Percentiles rank a stretch among this genome's conserved stretches.
phyloP scores from a whole-genome alignment of 345 rosid species.

The Hirschfeldia incana region DNA sequence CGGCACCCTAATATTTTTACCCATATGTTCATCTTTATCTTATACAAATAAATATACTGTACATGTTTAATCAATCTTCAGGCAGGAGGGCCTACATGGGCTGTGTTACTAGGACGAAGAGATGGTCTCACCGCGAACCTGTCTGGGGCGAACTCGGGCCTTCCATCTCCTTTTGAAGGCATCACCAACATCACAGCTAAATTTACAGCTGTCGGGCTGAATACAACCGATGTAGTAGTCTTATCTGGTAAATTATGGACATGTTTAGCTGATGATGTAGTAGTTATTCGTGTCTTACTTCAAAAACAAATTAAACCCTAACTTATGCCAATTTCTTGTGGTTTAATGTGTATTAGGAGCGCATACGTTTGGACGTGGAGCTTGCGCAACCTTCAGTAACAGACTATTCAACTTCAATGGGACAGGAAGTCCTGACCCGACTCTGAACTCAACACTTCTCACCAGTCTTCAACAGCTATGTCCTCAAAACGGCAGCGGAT shows the following conservation, averaged over 20 bases:
- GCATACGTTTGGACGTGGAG: conserved; percentile 67
- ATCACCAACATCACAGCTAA: conserved; percentile 29
- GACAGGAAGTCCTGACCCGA: conserved; percentile 51
- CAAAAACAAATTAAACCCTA: conserved; percentile 10
- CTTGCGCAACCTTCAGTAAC: conserved; percentile 37
- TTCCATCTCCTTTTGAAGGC: conserved; percentile 40
- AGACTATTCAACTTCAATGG: conserved; percentile 53
- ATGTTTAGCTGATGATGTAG: not conserved
- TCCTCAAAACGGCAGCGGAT: conserved; percentile 48
- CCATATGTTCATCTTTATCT: not conserved
- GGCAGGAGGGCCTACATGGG: conserved; percentile 45
- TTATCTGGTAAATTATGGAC: conserved; percentile 32
- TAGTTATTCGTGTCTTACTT: not conserved
- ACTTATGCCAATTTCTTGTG: not conserved
- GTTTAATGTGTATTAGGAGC: conserved; percentile 45
- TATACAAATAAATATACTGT: not conserved
- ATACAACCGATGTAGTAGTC: conserved; percentile 33
- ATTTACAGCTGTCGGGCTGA: conserved; percentile 36
- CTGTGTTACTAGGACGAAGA: conserved; percentile 40
- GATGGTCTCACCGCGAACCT: conserved; percentile 37
- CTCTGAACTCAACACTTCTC: conserved; percentile 48
- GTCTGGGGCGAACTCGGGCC: conserved; percentile 22
- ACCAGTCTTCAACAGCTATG: conserved; percentile 47
- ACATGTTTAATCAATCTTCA: conserved; percentile 23
- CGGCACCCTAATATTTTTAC: not conserved